Evolutionary conservation across 2,329 filamentous ascomycete species (phyloP), one percentile per base, ranked within the genome.

Genomic region (Escovopsis sp.): DNA sequence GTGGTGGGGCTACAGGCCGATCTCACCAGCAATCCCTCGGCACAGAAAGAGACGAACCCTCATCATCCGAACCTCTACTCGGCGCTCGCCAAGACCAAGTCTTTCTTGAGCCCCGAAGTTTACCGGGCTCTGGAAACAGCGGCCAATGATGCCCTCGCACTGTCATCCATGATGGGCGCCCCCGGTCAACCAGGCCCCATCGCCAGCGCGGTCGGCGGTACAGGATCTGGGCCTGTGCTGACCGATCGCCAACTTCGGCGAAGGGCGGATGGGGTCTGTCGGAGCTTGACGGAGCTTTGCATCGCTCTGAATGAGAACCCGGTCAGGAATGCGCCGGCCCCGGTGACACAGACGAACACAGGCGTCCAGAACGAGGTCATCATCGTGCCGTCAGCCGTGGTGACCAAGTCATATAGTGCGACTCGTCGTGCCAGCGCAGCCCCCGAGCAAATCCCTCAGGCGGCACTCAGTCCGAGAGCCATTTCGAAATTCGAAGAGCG

Each of bases 241-340:
- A 80, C 84, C 1, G 89, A 98, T 57, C 77, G 91, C 39, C 85
- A 94, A 56, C 70, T 94, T 13, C 78, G 87, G 39, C 78, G 89
- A 47, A 95, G 94, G 60, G 85, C 86, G 25, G 89, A 98, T 56
- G 87, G 83, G 54, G 78, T 98, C 56, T 96, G 91, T 58, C 81
- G 89, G 41, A 91, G 84, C 54, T 65, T 98, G 49, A 96, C 89
- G 0, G 91, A 98, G 59, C 70, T 98, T 7, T 94, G 86, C 56
- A 74, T 98, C 43, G 84, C 87, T 1, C 66, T 98, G 41, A 79
- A 79, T 27, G 82, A 84, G 47, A 74, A 76, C 34, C 57, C 56
- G 4, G 54, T 57, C 2, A 61, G 62, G 40, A 47, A 49, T 14
- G 42, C 51, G 2, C 46, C 47, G 32, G 40, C 46, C 25, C 37